Evolutionary conservation across 305 asterid genomes (phyloP).

Genomic region (Fraxinus sp.): DNA sequence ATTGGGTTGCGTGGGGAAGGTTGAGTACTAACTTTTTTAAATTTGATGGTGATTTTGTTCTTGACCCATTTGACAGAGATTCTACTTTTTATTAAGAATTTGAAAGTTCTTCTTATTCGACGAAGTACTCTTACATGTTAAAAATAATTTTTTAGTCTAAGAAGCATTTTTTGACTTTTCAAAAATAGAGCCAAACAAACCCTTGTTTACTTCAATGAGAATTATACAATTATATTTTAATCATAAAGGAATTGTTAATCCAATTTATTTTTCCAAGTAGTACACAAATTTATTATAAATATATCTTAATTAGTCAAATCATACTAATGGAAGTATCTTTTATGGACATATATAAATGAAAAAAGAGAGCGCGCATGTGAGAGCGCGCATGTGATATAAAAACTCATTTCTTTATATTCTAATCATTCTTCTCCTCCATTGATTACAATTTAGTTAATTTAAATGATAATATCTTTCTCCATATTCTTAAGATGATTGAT

Average conservation of each 20-base stretch:
- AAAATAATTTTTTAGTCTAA: too few species aligned
- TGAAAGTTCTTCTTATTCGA: too few species aligned
- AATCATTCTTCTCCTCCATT: conserved; percentile 4
- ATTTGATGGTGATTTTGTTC: not conserved
- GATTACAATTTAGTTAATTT: not conserved
- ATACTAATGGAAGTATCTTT: not conserved
- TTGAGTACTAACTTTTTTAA: too few species aligned
- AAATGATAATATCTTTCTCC: not conserved
- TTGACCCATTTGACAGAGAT: too few species aligned
- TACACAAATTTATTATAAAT: not conserved
- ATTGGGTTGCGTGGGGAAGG: too few species aligned
- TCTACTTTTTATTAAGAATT: too few species aligned
- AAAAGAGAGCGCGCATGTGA: not conserved
- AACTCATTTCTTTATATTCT: not conserved
- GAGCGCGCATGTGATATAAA: not conserved
- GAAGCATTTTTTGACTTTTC: not conserved
- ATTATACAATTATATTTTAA: not conserved
- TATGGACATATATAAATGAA: not conserved
- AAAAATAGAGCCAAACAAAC: not conserved
- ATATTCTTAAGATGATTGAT: conserved; percentile 15
- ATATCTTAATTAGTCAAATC: not conserved
- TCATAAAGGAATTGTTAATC: not conserved
- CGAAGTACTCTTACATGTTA: not conserved
- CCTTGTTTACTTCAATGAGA: conserved; percentile 29
- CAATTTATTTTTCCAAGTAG: too few species aligned